Conservation (phyloP, 1,284 basidiomycete genomes). For the Puccinia hordei region DNA sequence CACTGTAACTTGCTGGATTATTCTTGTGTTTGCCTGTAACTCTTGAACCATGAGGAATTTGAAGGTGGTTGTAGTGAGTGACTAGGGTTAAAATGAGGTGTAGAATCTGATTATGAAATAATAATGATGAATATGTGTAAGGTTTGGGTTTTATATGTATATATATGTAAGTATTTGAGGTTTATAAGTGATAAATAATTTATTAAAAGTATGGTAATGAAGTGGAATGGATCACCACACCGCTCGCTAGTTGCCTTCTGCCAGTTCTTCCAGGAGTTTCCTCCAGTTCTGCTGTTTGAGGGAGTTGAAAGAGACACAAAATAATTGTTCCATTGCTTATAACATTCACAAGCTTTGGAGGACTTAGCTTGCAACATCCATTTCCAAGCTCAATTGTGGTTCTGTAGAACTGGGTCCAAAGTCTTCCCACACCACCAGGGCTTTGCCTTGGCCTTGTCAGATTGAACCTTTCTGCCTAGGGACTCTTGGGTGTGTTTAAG, state of each 20-base stretch:
- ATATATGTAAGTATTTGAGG: too few species aligned
- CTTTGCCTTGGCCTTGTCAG: background rate
- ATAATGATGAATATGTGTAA: too few species aligned
- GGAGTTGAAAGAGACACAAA: background rate
- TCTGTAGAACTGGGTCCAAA: background rate
- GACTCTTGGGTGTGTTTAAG: background rate
- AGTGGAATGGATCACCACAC: too few species aligned
- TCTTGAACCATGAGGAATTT: too few species aligned
- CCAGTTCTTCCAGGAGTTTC: background rate
- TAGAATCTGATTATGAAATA: too few species aligned
- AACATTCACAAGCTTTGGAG: background rate
- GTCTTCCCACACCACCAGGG: slow-evolving; percentile 9
- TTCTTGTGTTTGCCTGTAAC: too few species aligned
- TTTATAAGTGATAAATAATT: too few species aligned
- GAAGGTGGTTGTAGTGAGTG: too few species aligned
- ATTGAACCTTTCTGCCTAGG: background rate
- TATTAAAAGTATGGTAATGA: too few species aligned
- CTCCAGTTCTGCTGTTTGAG: background rate
- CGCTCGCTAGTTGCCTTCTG: background rate
- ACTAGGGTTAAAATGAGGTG: too few species aligned
- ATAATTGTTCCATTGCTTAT: background rate
- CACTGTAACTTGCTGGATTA: too few species aligned
- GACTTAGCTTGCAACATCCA: background rate
- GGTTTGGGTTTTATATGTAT: too few species aligned
- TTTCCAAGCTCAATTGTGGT: background rate